Evolutionary conservation across 2,329 filamentous ascomycete genomes (phyloP), one percentile per base, ranked within the genome.

Genomic region (Claviceps spartinae): DNA sequence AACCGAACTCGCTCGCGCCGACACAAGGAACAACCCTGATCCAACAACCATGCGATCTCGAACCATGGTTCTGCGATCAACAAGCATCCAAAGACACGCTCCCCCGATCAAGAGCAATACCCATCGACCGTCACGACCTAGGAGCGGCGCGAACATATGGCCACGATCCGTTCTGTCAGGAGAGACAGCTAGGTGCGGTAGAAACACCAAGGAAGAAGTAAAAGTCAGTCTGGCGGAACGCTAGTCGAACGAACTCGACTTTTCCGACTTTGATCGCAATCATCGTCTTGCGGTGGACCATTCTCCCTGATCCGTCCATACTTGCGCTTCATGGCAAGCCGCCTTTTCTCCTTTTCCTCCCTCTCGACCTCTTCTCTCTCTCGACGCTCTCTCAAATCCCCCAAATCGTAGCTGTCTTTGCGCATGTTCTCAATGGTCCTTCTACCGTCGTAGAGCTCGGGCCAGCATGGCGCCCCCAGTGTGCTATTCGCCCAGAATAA

Each of bases 261-360:
- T n/a, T 30, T 30, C 11, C 47, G 37, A 41, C 8, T n/a, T 14
- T 26, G 47, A 20, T 45, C 37, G 43, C 41, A 18, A 24, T 38
- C 22, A 1, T 14, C 22, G 20, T 51, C 26, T 30, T 16, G 43
- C n/a, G 22, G n/a, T 20, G 30, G 30, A 34, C 9, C 30, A 34
- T 56, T 53, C 22, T 60, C 51, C 9, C 58, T 53, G 43, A 59
- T 52, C n/a, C 56, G 56, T 13, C 55, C 51, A 41, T 60, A 62
- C 44, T 56, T 56, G n/a, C 52, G 50, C 40, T 62, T 62, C 44
- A 58, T 61, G 18, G 56, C 59, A 36, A 54, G 48, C 9, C 58
- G 56, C 24, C 54, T 52, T 47, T 57, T 54, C 40, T 62, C 60
- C 38, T 54, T 59, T 24, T 54, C 44, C 13, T 52, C 50, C 24